These are phyloP conservation scores for Leccinum cinnamomeum DNA, from an alignment of 1,284 basidiomycete species.

Conservation along the genomic window DNA sequence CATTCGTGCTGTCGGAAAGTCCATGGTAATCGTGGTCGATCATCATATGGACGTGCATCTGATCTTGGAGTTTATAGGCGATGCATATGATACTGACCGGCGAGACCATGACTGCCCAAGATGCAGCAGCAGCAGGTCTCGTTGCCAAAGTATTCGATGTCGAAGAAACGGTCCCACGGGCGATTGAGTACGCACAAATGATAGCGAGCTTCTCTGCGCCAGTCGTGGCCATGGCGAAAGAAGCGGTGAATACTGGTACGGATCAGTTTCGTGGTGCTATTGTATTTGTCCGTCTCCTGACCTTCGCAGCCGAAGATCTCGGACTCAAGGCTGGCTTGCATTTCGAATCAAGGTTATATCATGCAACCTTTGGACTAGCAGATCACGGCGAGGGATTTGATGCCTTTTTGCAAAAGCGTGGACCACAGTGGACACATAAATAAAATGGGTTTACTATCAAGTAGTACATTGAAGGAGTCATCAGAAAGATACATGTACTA, in stretches of 20 bases:
- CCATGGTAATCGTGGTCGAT: conserved; percentile 38
- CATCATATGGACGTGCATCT: neutral
- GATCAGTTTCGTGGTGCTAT: conserved; percentile 27
- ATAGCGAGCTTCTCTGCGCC: conserved; percentile 35
- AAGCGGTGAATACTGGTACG: conserved; percentile 64
- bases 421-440: conserved; percentile 36
- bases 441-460: conserved; percentile 6
- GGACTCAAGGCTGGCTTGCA: conserved; percentile 56
- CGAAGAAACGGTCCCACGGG: conserved; percentile 29
- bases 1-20: conserved; percentile 61
- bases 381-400: conserved; percentile 68
- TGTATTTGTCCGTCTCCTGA: neutral
- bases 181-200: conserved; percentile 30
- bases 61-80: conserved; percentile 35
- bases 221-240: conserved; percentile 49
- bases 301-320: conserved; percentile 53
- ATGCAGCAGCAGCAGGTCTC: conserved; percentile 46
- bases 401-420: conserved; percentile 66
- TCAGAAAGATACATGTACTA: neutral
- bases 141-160: conserved; percentile 34
- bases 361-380: conserved; percentile 61
- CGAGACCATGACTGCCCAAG: conserved; percentile 49
- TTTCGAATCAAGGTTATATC: conserved; percentile 65
- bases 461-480: neutral
- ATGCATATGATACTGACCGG: conserved; percentile 73